These are phyloP conservation scores for Austroboletus eburneus DNA, from an alignment of 768 basidiomycete genomes.

Conservation along the genomic window DNA sequence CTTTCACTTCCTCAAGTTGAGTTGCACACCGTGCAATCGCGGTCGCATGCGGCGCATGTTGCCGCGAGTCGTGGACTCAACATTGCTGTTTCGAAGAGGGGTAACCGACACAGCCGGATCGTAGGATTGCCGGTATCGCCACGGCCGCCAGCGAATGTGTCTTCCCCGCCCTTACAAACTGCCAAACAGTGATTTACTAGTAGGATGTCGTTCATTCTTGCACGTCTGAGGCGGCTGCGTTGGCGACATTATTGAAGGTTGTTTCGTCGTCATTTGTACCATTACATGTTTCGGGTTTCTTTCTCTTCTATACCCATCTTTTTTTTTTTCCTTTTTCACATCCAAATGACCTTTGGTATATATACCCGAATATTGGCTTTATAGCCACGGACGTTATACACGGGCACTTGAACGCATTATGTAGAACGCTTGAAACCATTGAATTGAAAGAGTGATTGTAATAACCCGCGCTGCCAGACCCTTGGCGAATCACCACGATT, in stretches of 20 bases:
- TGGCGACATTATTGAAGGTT: too few relatives aligned
- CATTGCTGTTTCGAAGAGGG: constrained; percentile 52
- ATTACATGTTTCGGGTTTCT: constrained; percentile 10
- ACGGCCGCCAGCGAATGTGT: constrained; percentile 18
- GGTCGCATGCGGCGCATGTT: constrained; percentile 51
- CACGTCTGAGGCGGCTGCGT: too few relatives aligned
- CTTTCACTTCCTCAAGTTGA: constrained; percentile 19
- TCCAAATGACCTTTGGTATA: constrained; percentile 8
- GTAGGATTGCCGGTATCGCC: constrained; percentile 56
- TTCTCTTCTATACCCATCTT: constrained; percentile 26
- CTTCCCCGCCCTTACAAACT: constrained; percentile 19
- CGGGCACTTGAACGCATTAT: neutral
- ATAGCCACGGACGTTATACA: constrained; percentile 4
- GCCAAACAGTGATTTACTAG: constrained; percentile 22
- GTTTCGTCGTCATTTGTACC: constrained; percentile 11
- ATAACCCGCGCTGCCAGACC: too few relatives aligned
- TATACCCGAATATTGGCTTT: constrained; percentile 21
- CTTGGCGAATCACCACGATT: too few relatives aligned
- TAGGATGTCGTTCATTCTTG: neutral
- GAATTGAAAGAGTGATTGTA: too few relatives aligned
- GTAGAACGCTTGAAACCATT: too few relatives aligned
- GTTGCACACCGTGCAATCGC: constrained; percentile 32
- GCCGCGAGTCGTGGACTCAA: constrained; percentile 73
- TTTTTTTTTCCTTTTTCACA: constrained; percentile 3
- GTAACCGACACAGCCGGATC: constrained; percentile 61